Conservation (phyloP, 805 yeast genomes). For the Yamadazyma takamatsuzukensis region DNA sequence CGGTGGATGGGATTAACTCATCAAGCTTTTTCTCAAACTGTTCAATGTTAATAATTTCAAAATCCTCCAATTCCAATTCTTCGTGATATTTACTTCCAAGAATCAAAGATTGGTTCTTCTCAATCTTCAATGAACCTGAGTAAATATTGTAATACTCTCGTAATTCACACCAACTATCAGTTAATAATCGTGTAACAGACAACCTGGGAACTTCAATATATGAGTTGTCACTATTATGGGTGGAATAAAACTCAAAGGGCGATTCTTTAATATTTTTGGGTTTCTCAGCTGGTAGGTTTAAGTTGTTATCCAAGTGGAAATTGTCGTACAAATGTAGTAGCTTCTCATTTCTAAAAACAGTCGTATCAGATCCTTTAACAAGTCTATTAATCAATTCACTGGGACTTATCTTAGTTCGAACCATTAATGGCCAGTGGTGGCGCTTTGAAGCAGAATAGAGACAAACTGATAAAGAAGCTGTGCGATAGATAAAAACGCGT, state of each 20-base stretch:
- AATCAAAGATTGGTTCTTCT: constrained; percentile 37
- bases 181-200: constrained; percentile 58
- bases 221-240: constrained; percentile 20
- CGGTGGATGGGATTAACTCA: constrained; percentile 5
- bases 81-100: constrained; percentile 49
- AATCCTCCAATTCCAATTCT: constrained; percentile 44
- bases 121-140: constrained; percentile 30
- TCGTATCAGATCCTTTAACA: constrained; percentile 1
- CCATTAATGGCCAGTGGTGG: too few relatives aligned
- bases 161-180: constrained; percentile 68
- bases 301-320: constrained; percentile 6
- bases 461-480: too few relatives aligned
- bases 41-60: constrained; percentile 28
- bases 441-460: too few relatives aligned
- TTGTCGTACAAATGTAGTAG: constrained; percentile 8
- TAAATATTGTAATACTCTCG: constrained; percentile 51
- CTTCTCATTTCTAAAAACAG: constrained; percentile 7
- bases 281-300: constrained; percentile 13
- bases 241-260: constrained; percentile 26
- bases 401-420: too few relatives aligned
- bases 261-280: constrained; percentile 11
- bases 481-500: too few relatives aligned
- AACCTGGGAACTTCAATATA: constrained; percentile 32
- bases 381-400: constrained; percentile 3
- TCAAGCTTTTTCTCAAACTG: constrained; percentile 9